These are phyloP conservation scores for Deinandra increscens DNA, from an alignment of 129 eudicot species.

Conservation along the genomic window DNA sequence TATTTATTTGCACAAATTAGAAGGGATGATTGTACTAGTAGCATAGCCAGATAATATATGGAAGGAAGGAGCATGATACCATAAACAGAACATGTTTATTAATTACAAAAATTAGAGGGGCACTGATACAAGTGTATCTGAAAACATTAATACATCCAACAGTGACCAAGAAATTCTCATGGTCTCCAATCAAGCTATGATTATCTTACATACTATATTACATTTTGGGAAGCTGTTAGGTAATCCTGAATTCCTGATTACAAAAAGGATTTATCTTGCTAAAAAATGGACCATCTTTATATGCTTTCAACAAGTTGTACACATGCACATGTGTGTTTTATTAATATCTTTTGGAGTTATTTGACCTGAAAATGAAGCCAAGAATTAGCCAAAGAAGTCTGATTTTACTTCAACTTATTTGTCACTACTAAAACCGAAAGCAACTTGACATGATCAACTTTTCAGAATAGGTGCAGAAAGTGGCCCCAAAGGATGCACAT, in stretches of 20 bases:
- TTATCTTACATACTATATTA: not conserved
- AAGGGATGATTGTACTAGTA: slow-evolving; percentile 2
- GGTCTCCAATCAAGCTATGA: not conserved
- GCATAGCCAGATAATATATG: not conserved
- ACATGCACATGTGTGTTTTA: not conserved
- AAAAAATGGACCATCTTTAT: not conserved
- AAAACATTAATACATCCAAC: not conserved
- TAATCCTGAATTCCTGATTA: not conserved
- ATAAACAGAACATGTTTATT: not conserved
- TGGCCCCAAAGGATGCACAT: not conserved
- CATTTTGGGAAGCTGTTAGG: not conserved
- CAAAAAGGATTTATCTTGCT: not conserved
- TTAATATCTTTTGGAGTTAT: not conserved
- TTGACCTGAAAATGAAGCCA: not conserved
- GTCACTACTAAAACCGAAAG: not conserved
- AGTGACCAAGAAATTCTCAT: not conserved
- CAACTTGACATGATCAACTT: not conserved
- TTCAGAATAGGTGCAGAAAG: not conserved
- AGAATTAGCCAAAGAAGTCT: not conserved
- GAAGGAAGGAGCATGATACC: not conserved
- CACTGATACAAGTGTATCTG: not conserved
- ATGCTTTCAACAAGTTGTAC: not conserved
- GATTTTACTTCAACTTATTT: not conserved
- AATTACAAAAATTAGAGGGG: slow-evolving; percentile 9
- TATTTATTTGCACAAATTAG: not conserved